Percentiles rank a stretch among this genome's conserved stretches.
These are phyloP conservation scores for Arabidopsis arenosa DNA, from an alignment of 345 rosid genomes.

Conservation along the genomic window DNA sequence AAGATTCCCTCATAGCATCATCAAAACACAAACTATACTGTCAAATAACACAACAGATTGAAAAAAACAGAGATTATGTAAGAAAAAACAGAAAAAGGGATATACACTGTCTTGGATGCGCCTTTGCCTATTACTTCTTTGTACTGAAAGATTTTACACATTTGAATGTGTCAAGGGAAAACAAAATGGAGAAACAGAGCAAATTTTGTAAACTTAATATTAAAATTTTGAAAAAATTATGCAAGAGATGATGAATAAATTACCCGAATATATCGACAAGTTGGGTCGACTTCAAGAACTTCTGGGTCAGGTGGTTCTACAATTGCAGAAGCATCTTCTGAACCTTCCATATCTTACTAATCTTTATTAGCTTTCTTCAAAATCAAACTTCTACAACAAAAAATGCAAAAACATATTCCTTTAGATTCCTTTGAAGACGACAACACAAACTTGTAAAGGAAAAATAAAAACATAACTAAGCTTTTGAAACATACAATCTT, in stretches of 20 bases:
- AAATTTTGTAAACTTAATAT: neutral
- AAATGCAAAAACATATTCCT: neutral
- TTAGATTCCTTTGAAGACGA: neutral
- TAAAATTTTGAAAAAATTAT: neutral
- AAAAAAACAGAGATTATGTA: constrained; percentile 7
- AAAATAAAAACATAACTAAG: neutral
- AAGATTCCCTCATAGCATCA: neutral
- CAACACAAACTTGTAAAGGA: neutral
- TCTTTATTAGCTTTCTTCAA: constrained; percentile 1
- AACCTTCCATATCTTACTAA: constrained; percentile 9
- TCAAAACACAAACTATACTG: neutral
- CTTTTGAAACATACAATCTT: neutral
- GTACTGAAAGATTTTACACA: neutral
- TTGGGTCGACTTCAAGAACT: constrained; percentile 17
- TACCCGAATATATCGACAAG: constrained; percentile 20
- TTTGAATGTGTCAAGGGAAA: neutral
- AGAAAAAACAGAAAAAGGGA: neutral
- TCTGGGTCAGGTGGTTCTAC: constrained; percentile 18
- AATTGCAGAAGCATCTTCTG: constrained; percentile 4
- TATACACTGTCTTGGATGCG: constrained; percentile 18
- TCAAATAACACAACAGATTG: neutral
- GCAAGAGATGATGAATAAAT: neutral
- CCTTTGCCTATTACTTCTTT: constrained; percentile 20
- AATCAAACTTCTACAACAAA: constrained; percentile 1
- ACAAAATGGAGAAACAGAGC: neutral